Conservation (phyloP, 352 stramenopile genomes). For the Globisporangium cystogenes region DNA sequence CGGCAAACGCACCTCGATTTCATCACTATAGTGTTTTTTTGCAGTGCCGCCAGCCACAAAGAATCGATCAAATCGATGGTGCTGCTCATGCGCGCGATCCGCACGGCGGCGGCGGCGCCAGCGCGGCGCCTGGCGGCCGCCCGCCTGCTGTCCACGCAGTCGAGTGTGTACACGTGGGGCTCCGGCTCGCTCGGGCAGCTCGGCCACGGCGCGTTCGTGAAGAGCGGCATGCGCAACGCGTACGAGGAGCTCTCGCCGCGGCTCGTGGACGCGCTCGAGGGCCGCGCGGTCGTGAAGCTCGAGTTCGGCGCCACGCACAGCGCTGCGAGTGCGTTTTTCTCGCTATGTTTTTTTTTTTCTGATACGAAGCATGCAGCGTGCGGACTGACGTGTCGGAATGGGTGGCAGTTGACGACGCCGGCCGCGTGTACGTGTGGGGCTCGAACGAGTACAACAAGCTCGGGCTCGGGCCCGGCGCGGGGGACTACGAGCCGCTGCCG, state of each 20-base stretch:
- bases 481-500: slow-evolving; percentile 49
- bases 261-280: slow-evolving; percentile 62
- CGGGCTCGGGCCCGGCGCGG: slow-evolving; percentile 35
- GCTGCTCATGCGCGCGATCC: slow-evolving; percentile 41
- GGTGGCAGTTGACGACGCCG: slow-evolving; percentile 53
- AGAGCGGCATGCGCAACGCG: slow-evolving; percentile 76
- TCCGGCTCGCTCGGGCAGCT: slow-evolving; percentile 82
- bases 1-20: background rate
- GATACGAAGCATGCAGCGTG: too few species aligned
- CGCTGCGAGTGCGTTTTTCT: slow-evolving; percentile 74
- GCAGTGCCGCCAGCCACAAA: background rate
- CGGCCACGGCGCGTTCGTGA: slow-evolving; percentile 71
- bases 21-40: too few species aligned
- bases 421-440: slow-evolving; percentile 77
- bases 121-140: slow-evolving; percentile 6
- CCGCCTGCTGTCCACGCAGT: slow-evolving; percentile 44
- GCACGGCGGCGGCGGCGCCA: slow-evolving; percentile 16
- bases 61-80: slow-evolving; percentile 29
- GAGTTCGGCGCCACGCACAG: slow-evolving; percentile 78
- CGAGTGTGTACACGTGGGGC: slow-evolving; percentile 83
- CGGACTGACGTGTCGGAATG: too few species aligned
- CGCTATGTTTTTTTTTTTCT: too few species aligned
- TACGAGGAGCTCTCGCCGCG: slow-evolving; percentile 82
- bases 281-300: slow-evolving; percentile 55
- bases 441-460: slow-evolving; percentile 90